Base-by-base conservation (phyloP, 2,329 filamentous ascomycete genomes). In the Hypoxylon rubiginosum region DNA sequence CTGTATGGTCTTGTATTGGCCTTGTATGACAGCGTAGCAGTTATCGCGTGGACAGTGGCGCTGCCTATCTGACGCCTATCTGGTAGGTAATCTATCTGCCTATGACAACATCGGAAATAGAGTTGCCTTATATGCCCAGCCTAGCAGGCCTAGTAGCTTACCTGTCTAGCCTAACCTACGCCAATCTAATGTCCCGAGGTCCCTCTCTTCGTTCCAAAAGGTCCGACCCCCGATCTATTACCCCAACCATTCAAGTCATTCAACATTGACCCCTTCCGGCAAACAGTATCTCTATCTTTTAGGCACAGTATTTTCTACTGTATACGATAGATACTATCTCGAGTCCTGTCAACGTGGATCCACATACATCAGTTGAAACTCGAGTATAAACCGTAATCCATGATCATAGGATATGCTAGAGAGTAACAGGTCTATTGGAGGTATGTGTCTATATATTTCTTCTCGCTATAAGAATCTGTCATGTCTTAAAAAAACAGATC, bases 11-110 rank as follows among this genome's bases (percentile, higher is more conserved):
- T n/a, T n/a, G n/a, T n/a, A n/a, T n/a, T n/a, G n/a, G n/a, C n/a
- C 21, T 24, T 24, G 21, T 24, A 24, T n/a, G 39, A 4, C n/a
- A 36, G 32, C 53, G 49, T n/a, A 34, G 48, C 34, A 4, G 51
- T 58, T 62, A 69, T 69, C 66, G 66, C 66, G 66, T 69, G 66
- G 66, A 64, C 63, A 59, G 63, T 63, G 59, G 63, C 56, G 59
- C 59, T 68, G 58, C 62, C 59, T 66, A 60, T 51, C 21, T 34
- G 26, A 36, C n/a, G 39, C 39, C 39, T 41, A 43, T 43, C 39
- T 43, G 8, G 39, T 9, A 19, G 7, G 39, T 2, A 24, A 45
- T 21, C 24, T n/a, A 36, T 36, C 54, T 48, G 28, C 45, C 49
- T 66, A 67, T 67, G 67, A 69, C 64, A 62, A 52, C 66, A 66